phyloP scores from a whole-genome alignment of 2,329 filamentous ascomycete species.

The Sarocladium kiliense region DNA sequence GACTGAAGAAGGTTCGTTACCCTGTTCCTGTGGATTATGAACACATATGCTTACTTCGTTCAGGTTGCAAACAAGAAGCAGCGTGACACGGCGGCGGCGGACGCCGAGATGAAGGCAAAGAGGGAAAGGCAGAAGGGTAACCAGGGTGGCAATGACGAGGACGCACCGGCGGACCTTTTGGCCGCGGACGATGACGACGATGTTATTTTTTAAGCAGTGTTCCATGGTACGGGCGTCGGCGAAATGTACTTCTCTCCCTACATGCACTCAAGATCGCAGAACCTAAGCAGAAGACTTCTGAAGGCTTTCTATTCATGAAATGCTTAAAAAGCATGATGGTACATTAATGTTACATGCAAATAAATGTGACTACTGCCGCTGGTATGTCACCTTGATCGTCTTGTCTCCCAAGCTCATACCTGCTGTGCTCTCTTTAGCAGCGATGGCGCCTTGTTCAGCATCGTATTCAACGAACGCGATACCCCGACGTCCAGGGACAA shows the following conservation, averaged over 20 bases:
- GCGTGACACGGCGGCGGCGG: slow-evolving; percentile 64
- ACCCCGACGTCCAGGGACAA: slow-evolving; percentile 79
- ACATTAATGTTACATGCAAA: background rate
- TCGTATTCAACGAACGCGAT: slow-evolving; percentile 98
- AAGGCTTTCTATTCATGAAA: background rate
- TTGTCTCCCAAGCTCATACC: slow-evolving; percentile 75
- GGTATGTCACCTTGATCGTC: slow-evolving; percentile 92
- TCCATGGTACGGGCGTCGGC: slow-evolving; percentile 9
- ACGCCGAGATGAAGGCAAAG: slow-evolving; percentile 71
- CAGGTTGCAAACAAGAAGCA: slow-evolving; percentile 77
- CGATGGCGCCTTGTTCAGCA: slow-evolving; percentile 80
- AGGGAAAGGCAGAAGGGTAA: slow-evolving; percentile 41
- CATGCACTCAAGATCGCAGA: background rate
- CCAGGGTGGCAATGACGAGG: slow-evolving; percentile 26
- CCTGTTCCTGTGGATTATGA: background rate
- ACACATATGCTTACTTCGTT: slow-evolving; percentile 1
- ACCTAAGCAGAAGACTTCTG: background rate
- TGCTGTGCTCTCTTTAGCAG: slow-evolving; percentile 87
- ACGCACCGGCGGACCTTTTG: slow-evolving; percentile 58
- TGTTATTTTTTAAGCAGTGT: slow-evolving; percentile 66
- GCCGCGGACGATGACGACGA: slow-evolving; percentile 75
- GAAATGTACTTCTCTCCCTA: background rate
- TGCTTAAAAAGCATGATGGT: background rate
- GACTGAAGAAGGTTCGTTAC: slow-evolving; percentile 70
- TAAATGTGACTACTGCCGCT: slow-evolving; percentile 61